Base-by-base conservation (phyloP, 148 eudicot genomes). In the Nepenthes mirabilis region DNA sequence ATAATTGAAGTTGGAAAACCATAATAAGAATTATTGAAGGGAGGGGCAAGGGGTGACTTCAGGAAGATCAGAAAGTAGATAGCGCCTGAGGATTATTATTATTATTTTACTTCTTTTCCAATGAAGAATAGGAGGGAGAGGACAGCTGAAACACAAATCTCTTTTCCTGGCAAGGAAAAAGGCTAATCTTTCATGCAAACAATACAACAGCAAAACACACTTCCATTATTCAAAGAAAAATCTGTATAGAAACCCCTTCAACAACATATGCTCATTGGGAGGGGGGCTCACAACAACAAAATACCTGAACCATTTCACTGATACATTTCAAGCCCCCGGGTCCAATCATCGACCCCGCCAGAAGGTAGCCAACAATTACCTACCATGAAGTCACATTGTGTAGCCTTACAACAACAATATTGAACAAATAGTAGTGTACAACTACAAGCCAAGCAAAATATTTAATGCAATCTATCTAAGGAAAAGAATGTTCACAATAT, bases 331-430 rank as follows among this genome's bases (percentile, higher is more conserved):
- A 70, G 65, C 99, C 99, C 53, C 99, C 99, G 48, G 99, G 99
- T 61, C 99, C 99, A 65, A 94, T 65, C 65, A 94, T 62, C 61
- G 99, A 94, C 47, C 99, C 99, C 5, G 99, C 99, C 56, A 94
- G 91, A 71, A 94, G 91, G 69, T 94, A 94, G 55, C 99, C 99
- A 66, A 89, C 97, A 76, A 94, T 89, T 33, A 89, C 97, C 99
- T 94, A 65, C 67, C 65, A 59, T 63, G 43, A n/a, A 52, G 63
- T 54, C n/a, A 60, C 33, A 36, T 45, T 11, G 8, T 32, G 13
- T 6, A 23, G 55, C 9, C 12, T 45, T 11, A 33, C 34, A 43
- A 37, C 11, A 61, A 6, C 2, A 36, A 33, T 14, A 34, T 11
- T 11, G 37, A 36, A 48, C 45, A 2, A 2, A 33, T 33, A 11